Conservation (phyloP, 345 rosid species). For the Clausena lansium region DNA sequence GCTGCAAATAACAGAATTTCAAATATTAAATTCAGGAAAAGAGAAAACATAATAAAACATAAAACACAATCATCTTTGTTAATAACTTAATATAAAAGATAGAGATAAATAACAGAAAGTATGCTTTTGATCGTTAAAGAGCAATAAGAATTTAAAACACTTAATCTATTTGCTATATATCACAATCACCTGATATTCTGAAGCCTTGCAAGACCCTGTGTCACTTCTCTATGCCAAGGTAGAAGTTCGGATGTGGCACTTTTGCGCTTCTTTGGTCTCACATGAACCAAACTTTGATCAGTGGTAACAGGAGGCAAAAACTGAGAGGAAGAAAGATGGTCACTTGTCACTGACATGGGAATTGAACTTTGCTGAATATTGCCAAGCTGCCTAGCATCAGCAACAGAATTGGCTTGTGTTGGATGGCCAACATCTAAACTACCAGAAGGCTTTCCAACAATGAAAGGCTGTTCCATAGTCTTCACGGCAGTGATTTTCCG, state of each 20-base stretch:
- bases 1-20: constrained; percentile 41
- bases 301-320: constrained; percentile 37
- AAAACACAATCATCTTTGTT: neutral
- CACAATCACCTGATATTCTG: constrained; percentile 61
- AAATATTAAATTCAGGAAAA: neutral
- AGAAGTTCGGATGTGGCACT: constrained; percentile 43
- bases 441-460: constrained; percentile 45
- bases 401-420: constrained; percentile 34
- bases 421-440: constrained; percentile 31
- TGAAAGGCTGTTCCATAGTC: constrained; percentile 41
- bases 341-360: constrained; percentile 32
- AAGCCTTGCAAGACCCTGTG: constrained; percentile 39
- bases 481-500: constrained; percentile 34
- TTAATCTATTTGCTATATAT: neutral
- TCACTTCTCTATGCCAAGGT: constrained; percentile 71
- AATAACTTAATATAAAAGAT: neutral
- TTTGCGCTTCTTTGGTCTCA: constrained; percentile 70
- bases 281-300: constrained; percentile 26
- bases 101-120: neutral
- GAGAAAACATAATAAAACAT: neutral
- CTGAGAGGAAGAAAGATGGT: constrained; percentile 35
- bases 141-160: neutral
- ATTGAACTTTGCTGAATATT: constrained; percentile 27
- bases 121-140: constrained; percentile 1
- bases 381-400: constrained; percentile 33